These are phyloP conservation scores for Pseudevernia furfuracea DNA, from an alignment of 495 filamentous ascomycete species.

Conservation along the genomic window DNA sequence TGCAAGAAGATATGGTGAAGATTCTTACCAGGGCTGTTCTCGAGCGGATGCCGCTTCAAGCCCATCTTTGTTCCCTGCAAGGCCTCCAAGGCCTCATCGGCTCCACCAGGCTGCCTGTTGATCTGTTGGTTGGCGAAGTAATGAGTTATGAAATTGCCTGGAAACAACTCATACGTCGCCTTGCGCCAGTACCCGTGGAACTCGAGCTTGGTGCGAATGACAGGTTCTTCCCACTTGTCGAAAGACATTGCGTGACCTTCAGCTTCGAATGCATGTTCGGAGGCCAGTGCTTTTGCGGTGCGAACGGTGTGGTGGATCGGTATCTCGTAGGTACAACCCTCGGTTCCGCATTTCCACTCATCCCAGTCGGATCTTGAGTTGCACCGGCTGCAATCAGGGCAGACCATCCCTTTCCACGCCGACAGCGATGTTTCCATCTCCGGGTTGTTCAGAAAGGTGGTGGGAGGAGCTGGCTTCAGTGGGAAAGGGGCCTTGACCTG, in stretches of 20 bases:
- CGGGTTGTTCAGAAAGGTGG: too few relatives aligned
- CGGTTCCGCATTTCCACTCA: not conserved
- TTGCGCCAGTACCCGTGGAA: not conserved
- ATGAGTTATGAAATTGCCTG: not conserved
- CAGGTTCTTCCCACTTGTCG: not conserved
- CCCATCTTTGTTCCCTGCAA: not conserved
- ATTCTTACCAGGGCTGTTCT: not conserved
- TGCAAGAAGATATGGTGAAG: not conserved
- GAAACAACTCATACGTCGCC: not conserved
- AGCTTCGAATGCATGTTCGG: not conserved
- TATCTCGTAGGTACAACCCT: not conserved
- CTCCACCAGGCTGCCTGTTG: not conserved
- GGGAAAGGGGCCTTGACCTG: not conserved
- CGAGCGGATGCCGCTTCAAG: not conserved
- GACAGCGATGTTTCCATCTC: not conserved
- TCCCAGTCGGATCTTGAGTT: not conserved
- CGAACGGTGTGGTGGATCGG: not conserved
- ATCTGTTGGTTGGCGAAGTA: not conserved
- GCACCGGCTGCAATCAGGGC: not conserved
- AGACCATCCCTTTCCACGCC: constrained; percentile 3
- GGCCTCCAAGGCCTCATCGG: not conserved
- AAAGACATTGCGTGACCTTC: not conserved
- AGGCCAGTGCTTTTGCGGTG: not conserved
- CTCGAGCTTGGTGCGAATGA: not conserved
- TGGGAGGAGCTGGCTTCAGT: not conserved